A percentile compares a stretch with the other conserved stretches of the same genome.
phyloP scores from a whole-genome alignment of 495 filamentous ascomycete species.

The Hypoxylon fuscum region DNA sequence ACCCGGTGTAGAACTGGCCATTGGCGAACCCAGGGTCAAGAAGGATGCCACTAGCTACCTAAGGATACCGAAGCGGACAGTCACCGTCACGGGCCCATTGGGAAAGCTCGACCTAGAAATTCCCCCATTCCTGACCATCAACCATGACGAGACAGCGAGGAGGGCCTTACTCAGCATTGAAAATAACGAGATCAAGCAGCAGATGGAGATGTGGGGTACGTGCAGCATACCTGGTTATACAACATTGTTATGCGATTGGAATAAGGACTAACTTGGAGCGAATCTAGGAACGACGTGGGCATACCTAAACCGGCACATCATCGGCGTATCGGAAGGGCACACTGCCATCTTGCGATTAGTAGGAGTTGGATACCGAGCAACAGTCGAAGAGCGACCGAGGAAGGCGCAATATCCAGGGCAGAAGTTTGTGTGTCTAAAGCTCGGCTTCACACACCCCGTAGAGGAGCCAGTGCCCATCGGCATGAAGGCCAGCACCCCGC shows the following conservation, averaged over 20 bases:
- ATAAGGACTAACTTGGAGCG: constrained; percentile 26
- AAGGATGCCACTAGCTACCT: constrained; percentile 62
- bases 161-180: constrained; percentile 73
- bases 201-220: constrained; percentile 98
- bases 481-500: constrained; percentile 86
- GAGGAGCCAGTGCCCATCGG: constrained; percentile 84
- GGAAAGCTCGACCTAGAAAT: constrained; percentile 77
- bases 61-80: constrained; percentile 62
- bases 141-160: constrained; percentile 65
- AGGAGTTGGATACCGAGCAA: constrained; percentile 95
- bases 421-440: constrained; percentile 88
- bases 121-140: constrained; percentile 74
- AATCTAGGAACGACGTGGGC: constrained; percentile 82
- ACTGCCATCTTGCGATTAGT: constrained; percentile 90
- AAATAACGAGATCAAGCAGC: constrained; percentile 69
- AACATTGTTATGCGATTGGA: background rate
- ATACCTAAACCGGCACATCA: constrained; percentile 87
- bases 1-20: constrained; percentile 77
- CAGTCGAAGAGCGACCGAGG: constrained; percentile 81
- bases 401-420: constrained; percentile 78
- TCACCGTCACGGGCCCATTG: constrained; percentile 78
- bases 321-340: constrained; percentile 95
- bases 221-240: constrained; percentile 18
- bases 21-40: constrained; percentile 65
- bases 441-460: constrained; percentile 94